Base-by-base conservation (phyloP, 352 stramenopile species). In the Phytopythium helicoides region DNA sequence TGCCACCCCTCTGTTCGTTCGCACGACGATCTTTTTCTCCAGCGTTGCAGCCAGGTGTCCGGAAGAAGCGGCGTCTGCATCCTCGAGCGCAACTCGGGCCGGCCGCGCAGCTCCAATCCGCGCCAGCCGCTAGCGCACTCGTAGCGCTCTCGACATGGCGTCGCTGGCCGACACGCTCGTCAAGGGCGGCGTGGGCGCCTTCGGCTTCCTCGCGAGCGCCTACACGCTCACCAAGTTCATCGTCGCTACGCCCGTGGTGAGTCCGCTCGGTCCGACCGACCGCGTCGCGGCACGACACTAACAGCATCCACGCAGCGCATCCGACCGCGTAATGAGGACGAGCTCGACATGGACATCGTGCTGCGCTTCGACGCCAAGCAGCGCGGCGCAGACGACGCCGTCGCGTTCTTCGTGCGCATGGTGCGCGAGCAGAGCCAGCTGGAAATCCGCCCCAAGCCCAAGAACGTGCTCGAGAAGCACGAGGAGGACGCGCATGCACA, bases 201-300 rank as follows among this genome's bases (percentile, higher is more conserved):
- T 87, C 46, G 82, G 82, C 57, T 86, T 93, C 39, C 51, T 87
- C 16, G 80, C 76, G 41, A 93, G 80, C 47, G 80, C 78, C 52
- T 78, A 78, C 61, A 86, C 78, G 66, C 72, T 93, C 38, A 79
- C 76, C 60, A 91, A 89, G 71, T 93, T 91, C 68, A 86, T 93
- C 49, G 53, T 83, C 41, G 71, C 73, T 19, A 88, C 81, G 28
- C 70, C 78, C 8, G 73, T 91, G 76, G 80, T 90, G 47, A 35
- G 62, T 74, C 34, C 51, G 35, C 28, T 35, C 57, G 56, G n/a
- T n/a, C n/a, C n/a, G n/a, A n/a, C n/a, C n/a, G n/a, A n/a, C n/a
- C n/a, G n/a, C n/a, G n/a, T n/a, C n/a, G n/a, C n/a, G n/a, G n/a
- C n/a, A n/a, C n/a, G n/a, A n/a, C n/a, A n/a, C n/a, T n/a, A n/a